Conservation (phyloP, 2,329 filamentous ascomycete species). For the Trichoderma citrinoviride region DNA sequence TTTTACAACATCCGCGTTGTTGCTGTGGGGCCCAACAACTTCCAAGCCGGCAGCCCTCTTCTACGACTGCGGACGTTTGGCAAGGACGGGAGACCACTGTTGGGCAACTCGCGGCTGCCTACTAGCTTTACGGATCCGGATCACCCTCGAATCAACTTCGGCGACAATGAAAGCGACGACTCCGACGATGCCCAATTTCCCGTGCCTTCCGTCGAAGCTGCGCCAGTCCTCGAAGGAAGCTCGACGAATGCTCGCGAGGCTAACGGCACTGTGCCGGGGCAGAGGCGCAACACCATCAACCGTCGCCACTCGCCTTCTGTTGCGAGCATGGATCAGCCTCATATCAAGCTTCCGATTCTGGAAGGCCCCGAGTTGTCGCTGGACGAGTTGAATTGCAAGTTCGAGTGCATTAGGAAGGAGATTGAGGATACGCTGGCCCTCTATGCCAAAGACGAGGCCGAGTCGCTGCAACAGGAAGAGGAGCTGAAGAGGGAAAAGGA, state of each 20-base stretch:
- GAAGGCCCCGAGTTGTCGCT: conserved; percentile 65
- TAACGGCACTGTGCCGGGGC: conserved; percentile 44
- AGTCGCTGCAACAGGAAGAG: conserved; percentile 62
- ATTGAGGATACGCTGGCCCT: conserved; percentile 74
- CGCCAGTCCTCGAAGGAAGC: conserved; percentile 59
- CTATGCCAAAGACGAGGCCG: conserved; percentile 68
- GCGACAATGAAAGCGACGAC: conserved; percentile 45
- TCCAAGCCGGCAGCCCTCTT: conserved; percentile 82
- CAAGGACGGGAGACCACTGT: conserved; percentile 60
- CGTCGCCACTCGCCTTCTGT: conserved; percentile 74
- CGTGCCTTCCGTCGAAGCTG: conserved; percentile 60
- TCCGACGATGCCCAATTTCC: conserved; percentile 48
- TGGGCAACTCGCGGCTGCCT: conserved; percentile 56
- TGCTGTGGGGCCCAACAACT: conserved; percentile 86
- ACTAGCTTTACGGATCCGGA: conserved; percentile 57
- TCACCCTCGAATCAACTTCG: conserved; percentile 37
- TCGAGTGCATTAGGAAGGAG: conserved; percentile 78
- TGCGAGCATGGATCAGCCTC: conserved; percentile 52
- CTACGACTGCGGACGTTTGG: conserved; percentile 78
- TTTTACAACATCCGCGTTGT: conserved; percentile 95
- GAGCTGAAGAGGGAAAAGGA: conserved; percentile 76
- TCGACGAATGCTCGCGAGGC: conserved; percentile 63
- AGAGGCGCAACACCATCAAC: conserved; percentile 58
- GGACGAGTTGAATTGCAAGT: conserved; percentile 74
- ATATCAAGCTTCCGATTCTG: conserved; percentile 42